A percentile compares a stretch with the other conserved stretches of the same genome.
Conservation (phyloP, 495 filamentous ascomycete genomes). For the Lophiotrema nucula region DNA sequence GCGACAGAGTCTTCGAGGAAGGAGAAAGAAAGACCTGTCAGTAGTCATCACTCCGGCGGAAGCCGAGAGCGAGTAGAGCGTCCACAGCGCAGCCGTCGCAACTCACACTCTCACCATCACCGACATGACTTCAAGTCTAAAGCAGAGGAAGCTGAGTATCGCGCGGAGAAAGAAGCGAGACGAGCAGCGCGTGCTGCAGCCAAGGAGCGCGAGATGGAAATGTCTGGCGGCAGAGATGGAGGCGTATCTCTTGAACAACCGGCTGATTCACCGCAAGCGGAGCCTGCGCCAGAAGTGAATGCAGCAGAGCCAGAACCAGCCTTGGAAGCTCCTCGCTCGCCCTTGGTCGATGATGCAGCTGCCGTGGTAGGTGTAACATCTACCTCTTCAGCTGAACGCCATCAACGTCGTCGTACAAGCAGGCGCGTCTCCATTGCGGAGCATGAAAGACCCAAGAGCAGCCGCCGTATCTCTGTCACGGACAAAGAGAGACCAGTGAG, state of each 20-base stretch:
- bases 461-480: conserved; percentile 19
- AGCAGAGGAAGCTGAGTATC: conserved; percentile 29
- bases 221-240: conserved; percentile 23
- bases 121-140: conserved; percentile 14
- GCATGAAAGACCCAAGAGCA: conserved; percentile 11
- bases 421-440: conserved; percentile 16
- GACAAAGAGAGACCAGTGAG: conserved; percentile 22
- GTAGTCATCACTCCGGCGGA: conserved; percentile 15
- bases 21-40: conserved; percentile 15
- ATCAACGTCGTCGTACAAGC: conserved; percentile 2
- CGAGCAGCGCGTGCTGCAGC: conserved; percentile 20
- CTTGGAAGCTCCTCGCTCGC: not conserved
- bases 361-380: conserved; percentile 18
- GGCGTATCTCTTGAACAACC: conserved; percentile 18
- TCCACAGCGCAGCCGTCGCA: conserved; percentile 18
- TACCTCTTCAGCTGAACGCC: conserved; percentile 22
- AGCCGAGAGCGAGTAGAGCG: conserved; percentile 27
- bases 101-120: conserved; percentile 22
- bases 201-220: conserved; percentile 18
- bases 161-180: conserved; percentile 19
- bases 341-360: conserved; percentile 17
- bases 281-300: not conserved
- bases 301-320: not conserved
- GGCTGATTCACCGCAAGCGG: not conserved
- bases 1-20: conserved; percentile 33